These are phyloP conservation scores for Exsudoporus floridanus DNA, from an alignment of 1,284 basidiomycete genomes.

Conservation along the genomic window DNA sequence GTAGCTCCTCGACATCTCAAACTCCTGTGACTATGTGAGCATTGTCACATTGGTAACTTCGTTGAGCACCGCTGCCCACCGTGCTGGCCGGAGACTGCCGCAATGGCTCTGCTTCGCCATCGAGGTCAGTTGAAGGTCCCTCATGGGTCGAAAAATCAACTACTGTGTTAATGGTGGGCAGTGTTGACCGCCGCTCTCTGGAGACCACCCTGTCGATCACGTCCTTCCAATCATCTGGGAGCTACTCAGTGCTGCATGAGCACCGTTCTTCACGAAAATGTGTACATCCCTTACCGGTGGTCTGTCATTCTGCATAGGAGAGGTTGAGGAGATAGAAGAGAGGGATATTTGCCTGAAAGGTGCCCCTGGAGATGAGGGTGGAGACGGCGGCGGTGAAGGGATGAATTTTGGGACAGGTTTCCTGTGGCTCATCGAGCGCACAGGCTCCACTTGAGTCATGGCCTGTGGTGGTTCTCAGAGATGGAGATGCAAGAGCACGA, in stretches of 20 bases:
- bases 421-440: slow-evolving; percentile 55
- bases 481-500: slow-evolving; percentile 8
- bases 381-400: slow-evolving; percentile 57
- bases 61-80: slow-evolving; percentile 34
- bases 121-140: slow-evolving; percentile 27
- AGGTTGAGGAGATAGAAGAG: slow-evolving; percentile 25
- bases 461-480: slow-evolving; percentile 5
- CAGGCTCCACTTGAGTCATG: slow-evolving; percentile 32
- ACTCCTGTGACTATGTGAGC: slow-evolving; percentile 37
- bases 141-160: slow-evolving; percentile 37
- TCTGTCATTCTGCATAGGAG: slow-evolving; percentile 35
- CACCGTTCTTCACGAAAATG: background rate
- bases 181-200: slow-evolving; percentile 33
- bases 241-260: slow-evolving; percentile 35
- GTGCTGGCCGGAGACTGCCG: slow-evolving; percentile 38
- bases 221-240: slow-evolving; percentile 53
- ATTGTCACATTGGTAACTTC: slow-evolving; percentile 27
- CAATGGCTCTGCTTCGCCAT: slow-evolving; percentile 36
- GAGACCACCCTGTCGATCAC: slow-evolving; percentile 42
- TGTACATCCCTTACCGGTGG: slow-evolving; percentile 44
- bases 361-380: slow-evolving; percentile 31
- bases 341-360: slow-evolving; percentile 35
- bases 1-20: slow-evolving; percentile 34
- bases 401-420: slow-evolving; percentile 65
- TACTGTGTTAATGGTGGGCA: slow-evolving; percentile 39